Conservation (phyloP, 805 yeast species). For the Kuraishia capsulata region DNA sequence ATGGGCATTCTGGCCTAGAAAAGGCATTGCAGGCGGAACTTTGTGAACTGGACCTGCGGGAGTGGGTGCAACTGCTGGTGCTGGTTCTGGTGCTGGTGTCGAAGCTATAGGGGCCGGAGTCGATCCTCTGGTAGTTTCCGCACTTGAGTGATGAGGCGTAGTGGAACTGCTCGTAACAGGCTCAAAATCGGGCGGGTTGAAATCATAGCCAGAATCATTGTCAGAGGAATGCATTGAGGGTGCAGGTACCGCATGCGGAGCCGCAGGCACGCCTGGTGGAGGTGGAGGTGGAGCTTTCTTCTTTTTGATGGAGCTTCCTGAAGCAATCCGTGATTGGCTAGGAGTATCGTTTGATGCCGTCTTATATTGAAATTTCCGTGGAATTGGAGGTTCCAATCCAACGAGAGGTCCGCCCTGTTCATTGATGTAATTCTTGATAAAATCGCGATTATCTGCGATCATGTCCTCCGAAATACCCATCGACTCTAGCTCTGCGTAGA, state of each 20-base stretch:
- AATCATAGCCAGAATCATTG: constrained; percentile 12
- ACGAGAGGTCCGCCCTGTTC: constrained; percentile 73
- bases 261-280: constrained; percentile 31
- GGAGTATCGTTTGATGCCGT: constrained; percentile 8
- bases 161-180: constrained; percentile 11
- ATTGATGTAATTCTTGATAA: constrained; percentile 69
- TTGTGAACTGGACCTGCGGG: constrained; percentile 8
- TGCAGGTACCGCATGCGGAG: constrained; percentile 30
- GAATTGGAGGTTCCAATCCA: constrained; percentile 80
- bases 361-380: constrained; percentile 41
- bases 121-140: constrained; percentile 4
- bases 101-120: constrained; percentile 9
- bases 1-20: constrained; percentile 10
- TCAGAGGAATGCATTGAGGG: constrained; percentile 2
- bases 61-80: constrained; percentile 4
- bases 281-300: constrained; percentile 25
- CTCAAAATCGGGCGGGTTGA: constrained; percentile 10
- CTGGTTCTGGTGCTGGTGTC: constrained; percentile 7
- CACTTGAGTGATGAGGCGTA: constrained; percentile 8
- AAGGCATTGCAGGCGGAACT: constrained; percentile 23
- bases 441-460: constrained; percentile 81
- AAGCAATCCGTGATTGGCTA: constrained; percentile 4
- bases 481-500: constrained; percentile 62
- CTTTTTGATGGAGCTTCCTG: constrained; percentile 12
- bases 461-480: constrained; percentile 81